Conservation (phyloP, 1,284 basidiomycete genomes). For the Melampsora americana region DNA sequence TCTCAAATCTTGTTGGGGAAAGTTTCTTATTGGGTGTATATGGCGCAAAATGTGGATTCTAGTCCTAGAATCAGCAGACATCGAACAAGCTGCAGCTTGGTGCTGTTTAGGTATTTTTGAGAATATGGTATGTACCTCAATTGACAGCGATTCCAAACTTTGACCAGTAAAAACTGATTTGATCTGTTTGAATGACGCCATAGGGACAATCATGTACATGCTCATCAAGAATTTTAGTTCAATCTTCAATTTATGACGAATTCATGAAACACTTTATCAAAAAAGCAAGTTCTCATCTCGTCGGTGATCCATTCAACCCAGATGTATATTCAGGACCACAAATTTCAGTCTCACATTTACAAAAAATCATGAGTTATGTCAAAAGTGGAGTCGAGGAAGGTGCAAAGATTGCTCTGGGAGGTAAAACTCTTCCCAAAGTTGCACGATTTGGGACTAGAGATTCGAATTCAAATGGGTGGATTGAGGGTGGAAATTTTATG, state of each 20-base stretch:
- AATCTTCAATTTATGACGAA: slow-evolving; percentile 60
- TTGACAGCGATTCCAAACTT: slow-evolving; percentile 21
- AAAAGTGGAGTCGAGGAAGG: slow-evolving; percentile 76
- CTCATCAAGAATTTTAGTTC: slow-evolving; percentile 77
- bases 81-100: slow-evolving; percentile 75
- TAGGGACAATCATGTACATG: slow-evolving; percentile 12
- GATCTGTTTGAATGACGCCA: slow-evolving; percentile 15
- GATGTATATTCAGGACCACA: slow-evolving; percentile 81
- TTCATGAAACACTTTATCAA: slow-evolving; percentile 63
- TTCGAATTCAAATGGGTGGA: slow-evolving; percentile 10
- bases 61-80: slow-evolving; percentile 63
- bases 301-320: slow-evolving; percentile 75
- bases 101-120: slow-evolving; percentile 42
- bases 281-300: slow-evolving; percentile 61
- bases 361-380: slow-evolving; percentile 88
- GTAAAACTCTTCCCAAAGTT: slow-evolving; percentile 55
- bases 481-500: slow-evolving; percentile 46
- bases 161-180: slow-evolving; percentile 4
- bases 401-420: slow-evolving; percentile 75
- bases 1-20: no score
- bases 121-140: slow-evolving; percentile 27
- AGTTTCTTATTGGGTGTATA: no score
- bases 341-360: slow-evolving; percentile 64
- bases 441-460: no score
- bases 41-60: not conserved